Conservation (phyloP, 2,329 filamentous ascomycete genomes). For the Fusarium verrucosum region DNA sequence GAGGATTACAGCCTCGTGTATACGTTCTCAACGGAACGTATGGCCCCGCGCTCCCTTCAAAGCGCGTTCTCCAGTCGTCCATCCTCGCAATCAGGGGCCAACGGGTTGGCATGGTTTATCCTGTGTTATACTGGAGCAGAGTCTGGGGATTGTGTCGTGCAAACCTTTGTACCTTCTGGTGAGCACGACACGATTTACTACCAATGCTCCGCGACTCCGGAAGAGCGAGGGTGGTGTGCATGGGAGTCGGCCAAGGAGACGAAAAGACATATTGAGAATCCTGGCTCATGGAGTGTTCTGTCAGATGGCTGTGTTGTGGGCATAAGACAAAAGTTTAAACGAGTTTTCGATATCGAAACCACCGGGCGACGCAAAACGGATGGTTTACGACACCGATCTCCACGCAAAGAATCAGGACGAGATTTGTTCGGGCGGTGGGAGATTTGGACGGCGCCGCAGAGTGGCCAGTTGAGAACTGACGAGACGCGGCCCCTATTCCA, state of each 20-base stretch:
- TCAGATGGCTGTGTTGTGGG: conserved; percentile 70
- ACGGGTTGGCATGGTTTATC: conserved; percentile 69
- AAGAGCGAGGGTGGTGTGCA: conserved; percentile 56
- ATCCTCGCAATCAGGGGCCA: conserved; percentile 60
- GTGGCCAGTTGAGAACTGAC: conserved; percentile 55
- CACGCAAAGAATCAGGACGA: conserved; percentile 35
- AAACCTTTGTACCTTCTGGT: conserved; percentile 66
- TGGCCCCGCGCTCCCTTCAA: conserved; percentile 68
- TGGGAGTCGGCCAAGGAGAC: conserved; percentile 63
- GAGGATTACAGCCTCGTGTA: conserved; percentile 61
- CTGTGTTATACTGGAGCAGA: conserved; percentile 70
- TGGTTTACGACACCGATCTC: conserved; percentile 46
- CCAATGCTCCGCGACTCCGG: conserved; percentile 50
- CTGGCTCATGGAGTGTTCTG: conserved; percentile 72
- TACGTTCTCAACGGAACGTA: conserved; percentile 66
- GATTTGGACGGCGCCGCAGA: conserved; percentile 62
- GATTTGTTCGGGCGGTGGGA: conserved; percentile 58
- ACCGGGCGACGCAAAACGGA: conserved; percentile 33
- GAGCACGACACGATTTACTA: conserved; percentile 67
- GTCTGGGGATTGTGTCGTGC: conserved; percentile 70
- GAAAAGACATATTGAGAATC: conserved; percentile 65
- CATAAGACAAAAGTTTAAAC: conserved; percentile 59
- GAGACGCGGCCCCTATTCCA: conserved; percentile 58
- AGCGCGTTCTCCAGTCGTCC: conserved; percentile 61
- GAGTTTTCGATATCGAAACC: conserved; percentile 16